Percentiles rank a stretch among this genome's conserved stretches.
These are phyloP conservation scores for Aspergillus sp. DNA, from an alignment of 2,329 filamentous ascomycete species.

Conservation along the genomic window DNA sequence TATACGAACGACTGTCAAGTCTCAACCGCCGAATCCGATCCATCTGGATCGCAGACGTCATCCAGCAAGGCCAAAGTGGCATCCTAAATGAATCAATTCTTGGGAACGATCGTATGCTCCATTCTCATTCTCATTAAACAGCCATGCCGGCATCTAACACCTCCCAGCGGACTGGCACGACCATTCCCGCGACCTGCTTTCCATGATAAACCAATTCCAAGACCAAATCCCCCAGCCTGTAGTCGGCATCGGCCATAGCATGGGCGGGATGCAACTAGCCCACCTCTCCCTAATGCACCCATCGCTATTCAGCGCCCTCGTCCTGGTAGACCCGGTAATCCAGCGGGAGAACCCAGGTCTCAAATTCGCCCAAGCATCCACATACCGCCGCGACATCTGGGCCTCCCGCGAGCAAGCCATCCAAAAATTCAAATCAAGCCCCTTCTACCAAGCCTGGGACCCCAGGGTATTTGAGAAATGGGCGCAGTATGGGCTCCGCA, in stretches of 20 bases:
- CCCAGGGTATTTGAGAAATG: slow-evolving; percentile 68
- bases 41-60: slow-evolving; percentile 17
- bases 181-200: slow-evolving; percentile 12
- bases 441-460: slow-evolving; percentile 76
- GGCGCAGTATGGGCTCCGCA: slow-evolving; percentile 65
- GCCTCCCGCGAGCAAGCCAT: slow-evolving; percentile 64
- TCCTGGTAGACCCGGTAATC: slow-evolving; percentile 11
- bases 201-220: slow-evolving; percentile 17
- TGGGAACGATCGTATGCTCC: slow-evolving; percentile 11
- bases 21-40: slow-evolving; percentile 55
- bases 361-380: slow-evolving; percentile 3
- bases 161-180: slow-evolving; percentile 12
- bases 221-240: slow-evolving; percentile 11
- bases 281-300: slow-evolving; percentile 10
- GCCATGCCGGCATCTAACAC: background rate
- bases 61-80: slow-evolving; percentile 13
- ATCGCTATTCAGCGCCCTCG: slow-evolving; percentile 3
- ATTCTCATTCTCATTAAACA: background rate
- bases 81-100: slow-evolving; percentile 13
- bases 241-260: slow-evolving; percentile 12
- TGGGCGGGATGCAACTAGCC: slow-evolving; percentile 33
- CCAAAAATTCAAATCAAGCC: slow-evolving; percentile 59
- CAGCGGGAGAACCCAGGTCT: background rate
- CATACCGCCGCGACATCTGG: slow-evolving; percentile 70
- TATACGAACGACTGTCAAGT: slow-evolving; percentile 64